phyloP scores from a whole-genome alignment of 495 filamentous ascomycete genomes.

The Hyphodiscus hymeniophilus region DNA sequence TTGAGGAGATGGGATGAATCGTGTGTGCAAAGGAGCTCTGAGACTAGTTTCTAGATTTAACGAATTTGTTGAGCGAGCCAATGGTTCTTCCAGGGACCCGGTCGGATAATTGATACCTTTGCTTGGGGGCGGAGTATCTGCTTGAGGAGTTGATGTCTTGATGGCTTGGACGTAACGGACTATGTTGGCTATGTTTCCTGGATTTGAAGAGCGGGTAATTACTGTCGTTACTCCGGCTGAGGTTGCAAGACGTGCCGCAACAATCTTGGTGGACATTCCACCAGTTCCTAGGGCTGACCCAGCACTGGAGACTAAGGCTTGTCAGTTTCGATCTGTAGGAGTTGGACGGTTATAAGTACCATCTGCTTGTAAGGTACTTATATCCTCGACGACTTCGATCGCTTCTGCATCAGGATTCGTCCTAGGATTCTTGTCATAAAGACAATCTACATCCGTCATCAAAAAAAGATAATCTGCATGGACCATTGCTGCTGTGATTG shows the following conservation, averaged over 20 bases:
- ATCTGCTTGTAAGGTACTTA: constrained; percentile 75
- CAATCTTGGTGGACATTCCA: constrained; percentile 96
- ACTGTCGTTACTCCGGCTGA: constrained; percentile 93
- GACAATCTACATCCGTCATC: constrained; percentile 97
- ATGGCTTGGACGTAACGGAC: constrained; percentile 68
- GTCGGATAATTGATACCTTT: constrained; percentile 6
- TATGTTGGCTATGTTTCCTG: constrained; percentile 85
- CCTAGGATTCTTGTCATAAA: constrained; percentile 92
- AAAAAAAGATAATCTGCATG: constrained; percentile 95
- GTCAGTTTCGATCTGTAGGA: no score
- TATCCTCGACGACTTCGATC: constrained; percentile 90
- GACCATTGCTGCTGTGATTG: constrained; percentile 95
- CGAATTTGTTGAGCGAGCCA: constrained; percentile 30
- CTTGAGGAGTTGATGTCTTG: constrained; percentile 23
- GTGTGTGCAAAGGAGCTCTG: constrained; percentile 58
- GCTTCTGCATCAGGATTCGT: constrained; percentile 75
- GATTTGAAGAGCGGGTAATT: constrained; percentile 85
- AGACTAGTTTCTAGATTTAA: constrained; percentile 22
- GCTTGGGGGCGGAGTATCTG: constrained; percentile 11
- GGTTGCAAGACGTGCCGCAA: constrained; percentile 86
- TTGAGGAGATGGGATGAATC: constrained; percentile 79
- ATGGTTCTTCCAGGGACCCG: constrained; percentile 21
- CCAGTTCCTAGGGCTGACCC: constrained; percentile 90
- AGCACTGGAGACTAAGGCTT: constrained; percentile 81
- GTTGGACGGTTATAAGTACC: constrained; percentile 36